phyloP scores from a whole-genome alignment of 768 basidiomycete species.

The Trametes cinnabarina region DNA sequence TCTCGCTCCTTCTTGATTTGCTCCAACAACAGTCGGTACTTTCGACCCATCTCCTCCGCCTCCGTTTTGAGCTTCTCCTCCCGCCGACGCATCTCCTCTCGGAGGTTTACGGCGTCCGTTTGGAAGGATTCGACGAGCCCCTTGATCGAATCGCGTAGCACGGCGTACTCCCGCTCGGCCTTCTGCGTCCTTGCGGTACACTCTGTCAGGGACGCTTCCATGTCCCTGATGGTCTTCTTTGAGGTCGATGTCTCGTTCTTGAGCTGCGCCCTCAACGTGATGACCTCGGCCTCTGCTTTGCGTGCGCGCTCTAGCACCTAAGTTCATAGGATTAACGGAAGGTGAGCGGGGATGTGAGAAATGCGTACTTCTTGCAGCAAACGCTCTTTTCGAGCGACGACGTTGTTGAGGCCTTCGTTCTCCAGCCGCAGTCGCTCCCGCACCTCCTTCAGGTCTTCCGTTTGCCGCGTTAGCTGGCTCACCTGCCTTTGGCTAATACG shows the following conservation, averaged over 20 bases:
- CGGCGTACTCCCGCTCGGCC: constrained; percentile 79
- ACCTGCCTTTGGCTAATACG: constrained; percentile 79
- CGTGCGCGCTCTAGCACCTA: constrained; percentile 73
- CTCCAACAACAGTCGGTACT: constrained; percentile 64
- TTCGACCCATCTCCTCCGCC: constrained; percentile 64
- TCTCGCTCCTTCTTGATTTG: constrained; percentile 55
- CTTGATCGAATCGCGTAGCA: constrained; percentile 74
- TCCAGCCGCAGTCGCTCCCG: constrained; percentile 79
- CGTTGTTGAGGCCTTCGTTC: constrained; percentile 86
- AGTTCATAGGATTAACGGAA: neutral
- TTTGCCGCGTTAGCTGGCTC: constrained; percentile 79
- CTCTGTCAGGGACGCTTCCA: constrained; percentile 72
- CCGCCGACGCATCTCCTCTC: constrained; percentile 70
- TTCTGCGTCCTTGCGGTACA: constrained; percentile 76
- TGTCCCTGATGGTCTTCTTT: constrained; percentile 76
- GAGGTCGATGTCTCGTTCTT: constrained; percentile 69
- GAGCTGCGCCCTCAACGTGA: constrained; percentile 64
- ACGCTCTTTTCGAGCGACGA: constrained; percentile 84
- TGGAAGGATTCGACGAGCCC: constrained; percentile 72
- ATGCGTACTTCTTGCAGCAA: constrained; percentile 73
- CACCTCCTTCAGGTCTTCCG: constrained; percentile 86
- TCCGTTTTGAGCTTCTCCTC: constrained; percentile 71
- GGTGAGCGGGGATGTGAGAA: neutral
- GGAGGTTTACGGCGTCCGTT: constrained; percentile 64
- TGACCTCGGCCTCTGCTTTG: constrained; percentile 78